Evolutionary conservation across 768 basidiomycete genomes (phyloP).

Genomic region (Botryobasidium botryosum): DNA sequence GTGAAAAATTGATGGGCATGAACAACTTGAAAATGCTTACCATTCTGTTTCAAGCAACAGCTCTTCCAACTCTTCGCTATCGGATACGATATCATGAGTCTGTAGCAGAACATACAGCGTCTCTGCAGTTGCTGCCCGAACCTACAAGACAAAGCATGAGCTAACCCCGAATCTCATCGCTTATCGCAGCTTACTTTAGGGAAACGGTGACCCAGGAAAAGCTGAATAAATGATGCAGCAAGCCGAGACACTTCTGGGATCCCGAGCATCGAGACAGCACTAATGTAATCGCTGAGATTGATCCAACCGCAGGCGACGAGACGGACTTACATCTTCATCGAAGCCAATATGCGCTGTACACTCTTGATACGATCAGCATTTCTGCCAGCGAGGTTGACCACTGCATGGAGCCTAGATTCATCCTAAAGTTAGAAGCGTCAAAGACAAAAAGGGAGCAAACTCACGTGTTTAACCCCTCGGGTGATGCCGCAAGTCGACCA

Average conservation of each 20-base stretch:
- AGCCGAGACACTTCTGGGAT: conserved; percentile 31
- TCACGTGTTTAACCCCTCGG: conserved; percentile 37
- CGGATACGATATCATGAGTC: conserved; percentile 39
- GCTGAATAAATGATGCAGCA: conserved; percentile 27
- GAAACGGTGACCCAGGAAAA: conserved; percentile 64
- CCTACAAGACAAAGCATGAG: conserved; percentile 25
- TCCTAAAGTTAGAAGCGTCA: conserved; percentile 8
- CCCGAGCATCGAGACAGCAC: conserved; percentile 47
- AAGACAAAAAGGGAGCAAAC: conserved; percentile 14
- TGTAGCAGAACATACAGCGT: conserved; percentile 65
- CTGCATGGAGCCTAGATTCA: conserved; percentile 30
- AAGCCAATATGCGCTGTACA: conserved; percentile 59
- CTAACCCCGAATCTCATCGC: background rate
- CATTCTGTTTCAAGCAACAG: conserved; percentile 64
- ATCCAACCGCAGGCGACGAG: background rate
- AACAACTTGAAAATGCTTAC: conserved; percentile 25
- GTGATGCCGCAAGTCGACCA: conserved; percentile 28
- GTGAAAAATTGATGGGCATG: background rate
- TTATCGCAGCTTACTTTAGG: conserved; percentile 41
- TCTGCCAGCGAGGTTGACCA: conserved; percentile 40
- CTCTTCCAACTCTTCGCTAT: conserved; percentile 50
- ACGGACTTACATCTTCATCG: conserved; percentile 62
- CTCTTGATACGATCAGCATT: conserved; percentile 61
- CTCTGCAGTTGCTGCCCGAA: conserved; percentile 69
- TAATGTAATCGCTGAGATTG: conserved; percentile 17